phyloP scores from a whole-genome alignment of 805 yeast species.

The Vanderwaltozyma tropicalis region DNA sequence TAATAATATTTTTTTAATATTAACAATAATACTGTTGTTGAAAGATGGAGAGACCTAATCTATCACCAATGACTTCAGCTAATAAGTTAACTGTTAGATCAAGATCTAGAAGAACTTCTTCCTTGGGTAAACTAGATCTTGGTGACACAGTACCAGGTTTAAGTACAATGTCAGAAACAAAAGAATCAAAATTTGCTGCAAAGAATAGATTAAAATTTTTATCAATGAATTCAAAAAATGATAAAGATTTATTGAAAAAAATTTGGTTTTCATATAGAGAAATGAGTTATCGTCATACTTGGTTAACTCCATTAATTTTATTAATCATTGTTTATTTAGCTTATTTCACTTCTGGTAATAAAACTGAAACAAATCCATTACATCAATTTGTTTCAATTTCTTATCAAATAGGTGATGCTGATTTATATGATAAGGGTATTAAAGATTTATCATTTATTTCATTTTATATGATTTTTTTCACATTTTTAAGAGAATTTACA shows the following conservation, averaged over 20 bases:
- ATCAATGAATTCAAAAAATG: slow-evolving; percentile 30
- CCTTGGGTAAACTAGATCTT: slow-evolving; percentile 62
- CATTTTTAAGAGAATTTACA: slow-evolving; percentile 79
- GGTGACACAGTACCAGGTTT: slow-evolving; percentile 66
- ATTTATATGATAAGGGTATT: slow-evolving; percentile 74
- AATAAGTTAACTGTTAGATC: slow-evolving; percentile 1
- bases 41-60: neutral
- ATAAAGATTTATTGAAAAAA: slow-evolving; percentile 45
- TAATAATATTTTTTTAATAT: too few species aligned
- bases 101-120: slow-evolving; percentile 42
- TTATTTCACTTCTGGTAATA: slow-evolving; percentile 48
- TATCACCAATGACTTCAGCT: neutral
- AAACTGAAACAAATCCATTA: slow-evolving; percentile 48
- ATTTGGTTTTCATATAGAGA: slow-evolving; percentile 50
- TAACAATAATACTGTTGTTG: too few species aligned
- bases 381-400: slow-evolving; percentile 56
- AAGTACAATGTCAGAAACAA: slow-evolving; percentile 51
- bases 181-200: slow-evolving; percentile 33
- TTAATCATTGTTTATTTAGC: slow-evolving; percentile 32
- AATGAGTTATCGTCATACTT: slow-evolving; percentile 46
- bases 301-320: slow-evolving; percentile 58
- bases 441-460: slow-evolving; percentile 73
- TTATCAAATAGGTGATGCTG: slow-evolving; percentile 49
- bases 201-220: slow-evolving; percentile 28
- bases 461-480: slow-evolving; percentile 76